These are phyloP conservation scores for Talaromyces ruber DNA, from an alignment of 495 filamentous ascomycete species.

Conservation along the genomic window DNA sequence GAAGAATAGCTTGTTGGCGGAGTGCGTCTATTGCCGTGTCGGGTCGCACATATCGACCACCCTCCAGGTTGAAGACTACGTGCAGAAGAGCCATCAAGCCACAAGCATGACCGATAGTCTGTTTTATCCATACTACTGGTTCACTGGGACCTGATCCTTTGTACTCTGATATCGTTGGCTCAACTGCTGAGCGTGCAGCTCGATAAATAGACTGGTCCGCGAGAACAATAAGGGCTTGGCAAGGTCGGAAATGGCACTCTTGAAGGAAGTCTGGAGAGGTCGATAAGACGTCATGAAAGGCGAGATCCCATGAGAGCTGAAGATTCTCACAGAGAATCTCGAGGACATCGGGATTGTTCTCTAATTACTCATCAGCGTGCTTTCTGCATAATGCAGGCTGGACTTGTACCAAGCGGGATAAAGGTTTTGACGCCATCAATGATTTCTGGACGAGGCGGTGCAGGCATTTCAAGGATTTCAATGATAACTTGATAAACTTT, in stretches of 20 bases:
- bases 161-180: slow-evolving; percentile 32
- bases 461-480: slow-evolving; percentile 3
- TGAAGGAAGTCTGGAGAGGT: slow-evolving; percentile 48
- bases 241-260: slow-evolving; percentile 47
- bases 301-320: slow-evolving; percentile 38
- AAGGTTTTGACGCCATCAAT: slow-evolving; percentile 27
- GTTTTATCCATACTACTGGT: slow-evolving; percentile 54
- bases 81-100: slow-evolving; percentile 57
- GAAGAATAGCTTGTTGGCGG: slow-evolving; percentile 17
- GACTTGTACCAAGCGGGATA: slow-evolving; percentile 26
- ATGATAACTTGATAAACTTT: neutral
- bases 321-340: slow-evolving; percentile 43
- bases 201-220: slow-evolving; percentile 40
- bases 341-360: slow-evolving; percentile 58
- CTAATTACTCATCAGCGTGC: slow-evolving; percentile 19
- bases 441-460: slow-evolving; percentile 31
- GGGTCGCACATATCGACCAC: slow-evolving; percentile 25
- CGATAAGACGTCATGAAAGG: slow-evolving; percentile 51
- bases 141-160: slow-evolving; percentile 39
- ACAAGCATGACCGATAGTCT: slow-evolving; percentile 59
- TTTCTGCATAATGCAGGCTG: neutral
- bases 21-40: slow-evolving; percentile 21
- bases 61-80: slow-evolving; percentile 43
- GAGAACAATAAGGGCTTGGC: slow-evolving; percentile 49
- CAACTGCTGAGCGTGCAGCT: slow-evolving; percentile 21